Conservation (phyloP, 2,329 filamentous ascomycete genomes). For the Didymella keratinophila region DNA sequence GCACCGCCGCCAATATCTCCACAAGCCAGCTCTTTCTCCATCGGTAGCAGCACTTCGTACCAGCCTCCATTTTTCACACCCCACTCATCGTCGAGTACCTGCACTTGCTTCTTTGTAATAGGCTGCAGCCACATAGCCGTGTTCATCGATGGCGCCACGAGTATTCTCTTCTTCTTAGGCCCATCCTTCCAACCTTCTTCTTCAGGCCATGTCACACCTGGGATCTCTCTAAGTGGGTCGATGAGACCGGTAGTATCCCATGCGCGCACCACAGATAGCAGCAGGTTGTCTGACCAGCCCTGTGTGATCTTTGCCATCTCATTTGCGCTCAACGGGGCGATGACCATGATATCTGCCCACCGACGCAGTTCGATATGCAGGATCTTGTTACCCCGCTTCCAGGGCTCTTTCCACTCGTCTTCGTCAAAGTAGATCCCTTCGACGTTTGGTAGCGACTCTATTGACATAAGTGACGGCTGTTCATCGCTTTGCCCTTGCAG, state of each 20-base stretch:
- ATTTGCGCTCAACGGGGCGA: constrained; percentile 86
- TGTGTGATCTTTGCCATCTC: constrained; percentile 82
- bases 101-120: constrained; percentile 75
- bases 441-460: constrained; percentile 72
- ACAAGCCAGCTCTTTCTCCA: constrained; percentile 81
- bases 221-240: constrained; percentile 41
- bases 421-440: constrained; percentile 82
- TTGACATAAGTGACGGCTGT: constrained; percentile 71
- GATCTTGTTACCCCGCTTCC: constrained; percentile 80
- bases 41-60: constrained; percentile 76
- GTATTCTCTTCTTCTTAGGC: constrained; percentile 64
- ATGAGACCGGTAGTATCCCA: constrained; percentile 73
- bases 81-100: constrained; percentile 77
- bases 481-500: constrained; percentile 77
- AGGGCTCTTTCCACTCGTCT: constrained; percentile 84
- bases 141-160: constrained; percentile 88
- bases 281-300: constrained; percentile 79
- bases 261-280: constrained; percentile 77
- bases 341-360: constrained; percentile 81
- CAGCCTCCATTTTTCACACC: constrained; percentile 57
- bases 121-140: constrained; percentile 90
- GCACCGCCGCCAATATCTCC: constrained; percentile 83
- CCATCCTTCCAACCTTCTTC: constrained; percentile 23
- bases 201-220: constrained; percentile 32
- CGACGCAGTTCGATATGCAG: constrained; percentile 88